Base-by-base conservation (phyloP, 768 basidiomycete species). In the Lactifluus subvellereus region DNA sequence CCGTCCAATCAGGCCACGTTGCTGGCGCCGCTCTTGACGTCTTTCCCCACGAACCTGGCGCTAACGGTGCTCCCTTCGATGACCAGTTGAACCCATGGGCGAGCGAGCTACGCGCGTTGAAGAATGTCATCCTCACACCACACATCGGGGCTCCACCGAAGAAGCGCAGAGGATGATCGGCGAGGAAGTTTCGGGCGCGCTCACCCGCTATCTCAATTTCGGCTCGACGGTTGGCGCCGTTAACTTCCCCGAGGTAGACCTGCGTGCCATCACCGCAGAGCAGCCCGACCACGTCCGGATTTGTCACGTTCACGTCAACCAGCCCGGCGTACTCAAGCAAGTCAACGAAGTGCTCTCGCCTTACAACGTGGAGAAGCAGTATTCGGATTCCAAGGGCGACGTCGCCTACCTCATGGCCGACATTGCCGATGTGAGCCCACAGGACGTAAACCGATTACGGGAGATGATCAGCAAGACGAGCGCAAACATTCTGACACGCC, bases 131-230 rank as follows among this genome's bases (percentile, higher is more conserved):
- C 71, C 87, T 98, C 70, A 98, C 97, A 0, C 97, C 97, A 22
- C 97, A 99, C 72, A 98, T 99, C 70, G 97, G 97, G 97, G 97
- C 45, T 98, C 96, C 35, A 99, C 97, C 18, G 97, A 99, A 74
- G 97, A 99, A 74, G 97, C 97, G 6, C 97, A 99, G 75, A 83
- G 86, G 58, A 92, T 95, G 85, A 98, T 99, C 63, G 97, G 97
- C 14, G 87, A 92, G 61, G 97, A 99, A 74, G 97, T 99, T 53
- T 84, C 92, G 5, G 81, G 83, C 38, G 86, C 94, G 3, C 78
- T 99, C 48, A 79, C 82, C 27, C 88, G 94, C 59, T 99, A 98
- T 76, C 85, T 98, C 73, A 89, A 87, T 75, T 93, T 87, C 72
- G 97, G 97, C 55, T 87, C 94, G 30, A 91, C 92, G 3, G 64